Percentiles rank a stretch among this genome's conserved stretches.
These are phyloP conservation scores for Mucor piriformis DNA, from an alignment of 371 early-diverging fungal genomes.

Conservation along the genomic window DNA sequence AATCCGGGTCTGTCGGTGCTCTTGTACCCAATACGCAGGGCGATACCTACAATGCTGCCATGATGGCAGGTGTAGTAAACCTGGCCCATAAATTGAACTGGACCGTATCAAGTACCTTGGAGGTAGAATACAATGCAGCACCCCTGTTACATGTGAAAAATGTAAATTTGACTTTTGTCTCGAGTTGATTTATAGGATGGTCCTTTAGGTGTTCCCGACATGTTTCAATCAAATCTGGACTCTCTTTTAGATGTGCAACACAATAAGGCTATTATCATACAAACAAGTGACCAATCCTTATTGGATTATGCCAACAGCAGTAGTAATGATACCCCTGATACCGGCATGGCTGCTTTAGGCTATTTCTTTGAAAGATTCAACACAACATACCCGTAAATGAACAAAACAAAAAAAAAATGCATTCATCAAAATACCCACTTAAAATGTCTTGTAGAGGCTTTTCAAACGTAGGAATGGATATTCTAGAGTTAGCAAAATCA, in stretches of 20 bases:
- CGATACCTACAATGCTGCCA: conserved; percentile 28
- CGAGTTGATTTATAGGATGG: conserved; percentile 6
- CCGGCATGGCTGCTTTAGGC: conserved; percentile 14
- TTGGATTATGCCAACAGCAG: conserved; percentile 12
- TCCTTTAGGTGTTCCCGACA: not conserved
- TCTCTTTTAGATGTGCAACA: not conserved
- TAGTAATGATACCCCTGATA: not conserved
- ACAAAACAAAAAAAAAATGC: not conserved
- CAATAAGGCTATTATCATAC: conserved; percentile 23
- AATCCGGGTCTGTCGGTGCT: conserved; percentile 21
- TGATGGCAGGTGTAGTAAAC: conserved; percentile 32
- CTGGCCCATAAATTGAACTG: conserved; percentile 35
- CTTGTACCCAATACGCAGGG: conserved; percentile 28
- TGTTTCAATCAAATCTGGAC: not conserved
- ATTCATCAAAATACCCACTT: not conserved
- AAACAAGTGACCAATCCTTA: conserved; percentile 23
- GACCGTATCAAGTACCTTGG: conserved; percentile 26
- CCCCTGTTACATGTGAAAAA: conserved; percentile 1
- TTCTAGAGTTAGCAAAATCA: conserved; percentile 14
- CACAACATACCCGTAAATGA: conserved; percentile 2
- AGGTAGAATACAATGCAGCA: conserved; percentile 7
- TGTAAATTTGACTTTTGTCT: not conserved
- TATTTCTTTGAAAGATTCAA: conserved; percentile 21
- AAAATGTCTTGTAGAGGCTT: not conserved
- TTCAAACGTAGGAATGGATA: conserved; percentile 23